Conservation (phyloP, 331 rosid species). For the Pyrus hybrid region DNA sequence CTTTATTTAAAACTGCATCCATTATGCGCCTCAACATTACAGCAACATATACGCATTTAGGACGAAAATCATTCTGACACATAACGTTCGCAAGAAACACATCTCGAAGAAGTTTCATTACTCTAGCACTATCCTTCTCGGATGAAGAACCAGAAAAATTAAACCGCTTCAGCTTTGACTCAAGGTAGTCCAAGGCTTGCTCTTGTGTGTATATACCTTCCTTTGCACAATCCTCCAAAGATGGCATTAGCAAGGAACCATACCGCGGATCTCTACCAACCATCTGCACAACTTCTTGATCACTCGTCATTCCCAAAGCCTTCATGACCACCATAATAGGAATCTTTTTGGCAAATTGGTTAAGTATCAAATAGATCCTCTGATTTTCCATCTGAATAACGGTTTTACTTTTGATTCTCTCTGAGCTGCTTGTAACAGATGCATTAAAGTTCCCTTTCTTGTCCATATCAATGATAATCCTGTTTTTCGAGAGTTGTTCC, state of each 20-base stretch:
- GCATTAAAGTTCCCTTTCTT: conserved; percentile 87
- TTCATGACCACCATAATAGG: conserved; percentile 85
- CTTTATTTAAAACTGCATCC: conserved; percentile 86
- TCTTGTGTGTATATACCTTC: conserved; percentile 46
- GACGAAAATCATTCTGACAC: conserved; percentile 49
- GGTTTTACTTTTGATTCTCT: conserved; percentile 65
- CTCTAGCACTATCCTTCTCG: conserved; percentile 69
- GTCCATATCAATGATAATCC: conserved; percentile 89
- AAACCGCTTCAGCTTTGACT: conserved; percentile 54
- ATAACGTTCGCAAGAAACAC: conserved; percentile 80
- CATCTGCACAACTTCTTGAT: conserved; percentile 93
- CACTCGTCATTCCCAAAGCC: conserved; percentile 95
- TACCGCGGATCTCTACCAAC: conserved; percentile 93
- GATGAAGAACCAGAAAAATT: conserved; percentile 23
- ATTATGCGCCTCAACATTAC: conserved; percentile 84
- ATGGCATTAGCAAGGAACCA: conserved; percentile 67
- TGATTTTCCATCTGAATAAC: conserved; percentile 73
- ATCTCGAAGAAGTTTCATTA: conserved; percentile 46
- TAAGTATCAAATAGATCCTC: conserved; percentile 66
- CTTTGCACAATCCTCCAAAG: conserved; percentile 84
- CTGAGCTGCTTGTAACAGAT: conserved; percentile 89
- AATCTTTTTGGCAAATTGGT: conserved; percentile 66
- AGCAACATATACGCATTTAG: conserved; percentile 84
- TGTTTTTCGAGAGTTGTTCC: conserved; percentile 91
- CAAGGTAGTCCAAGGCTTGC: conserved; percentile 76